Evolutionary conservation across 306 rosid species (phyloP).

Genomic region (Heteromeles arbutifolia): DNA sequence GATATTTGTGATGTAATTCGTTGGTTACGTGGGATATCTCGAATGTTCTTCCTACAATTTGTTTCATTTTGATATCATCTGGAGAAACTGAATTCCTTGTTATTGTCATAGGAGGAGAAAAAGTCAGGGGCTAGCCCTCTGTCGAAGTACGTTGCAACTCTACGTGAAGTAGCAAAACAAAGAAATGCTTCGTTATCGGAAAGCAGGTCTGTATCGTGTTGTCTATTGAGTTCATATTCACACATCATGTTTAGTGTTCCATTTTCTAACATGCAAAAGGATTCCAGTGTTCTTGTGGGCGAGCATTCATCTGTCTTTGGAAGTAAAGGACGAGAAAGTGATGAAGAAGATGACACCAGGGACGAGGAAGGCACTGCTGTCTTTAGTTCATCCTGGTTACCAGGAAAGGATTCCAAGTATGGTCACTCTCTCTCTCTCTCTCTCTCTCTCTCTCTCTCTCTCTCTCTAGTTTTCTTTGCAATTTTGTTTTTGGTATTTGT

Average conservation of each 20-base stretch:
- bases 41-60: background rate
- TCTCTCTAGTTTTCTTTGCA: background rate
- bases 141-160: conserved; percentile 40
- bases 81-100: background rate
- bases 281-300: conserved; percentile 67
- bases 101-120: conserved; percentile 58
- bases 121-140: conserved; percentile 54
- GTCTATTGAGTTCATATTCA: conserved; percentile 2
- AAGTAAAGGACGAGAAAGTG: conserved; percentile 47
- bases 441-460: background rate
- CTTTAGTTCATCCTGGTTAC: conserved; percentile 87
- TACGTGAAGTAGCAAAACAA: conserved; percentile 62
- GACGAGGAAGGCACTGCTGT: conserved; percentile 49
- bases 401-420: conserved; percentile 66
- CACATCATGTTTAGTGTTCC: conserved; percentile 15
- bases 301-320: conserved; percentile 59
- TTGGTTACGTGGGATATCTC: background rate
- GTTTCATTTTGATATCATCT: background rate
- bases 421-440: background rate
- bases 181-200: conserved; percentile 50
- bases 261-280: conserved; percentile 30
- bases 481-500: background rate
- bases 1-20: background rate
- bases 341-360: conserved; percentile 41
- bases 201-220: conserved; percentile 51